These are phyloP conservation scores for Whalleya microplaca DNA, from an alignment of 2,329 filamentous ascomycete species.

Conservation along the genomic window DNA sequence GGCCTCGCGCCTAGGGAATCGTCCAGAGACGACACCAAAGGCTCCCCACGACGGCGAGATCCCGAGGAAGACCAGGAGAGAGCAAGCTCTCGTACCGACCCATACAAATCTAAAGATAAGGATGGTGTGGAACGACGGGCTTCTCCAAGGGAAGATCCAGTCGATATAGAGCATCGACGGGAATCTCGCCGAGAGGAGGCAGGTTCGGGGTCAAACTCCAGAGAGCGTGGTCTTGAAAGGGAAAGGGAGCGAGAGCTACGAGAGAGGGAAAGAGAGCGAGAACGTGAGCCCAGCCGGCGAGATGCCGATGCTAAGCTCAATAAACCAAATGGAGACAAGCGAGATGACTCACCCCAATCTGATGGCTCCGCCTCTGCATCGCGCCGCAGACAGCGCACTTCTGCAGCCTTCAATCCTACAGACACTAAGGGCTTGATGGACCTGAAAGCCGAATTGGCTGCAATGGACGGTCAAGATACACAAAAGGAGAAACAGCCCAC, in stretches of 20 bases:
- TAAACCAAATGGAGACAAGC: constrained; percentile 27
- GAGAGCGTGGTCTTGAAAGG: constrained; percentile 26
- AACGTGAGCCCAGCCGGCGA: constrained; percentile 39
- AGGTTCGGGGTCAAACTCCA: constrained; percentile 24
- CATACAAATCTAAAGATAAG: constrained; percentile 35
- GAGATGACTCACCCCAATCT: constrained; percentile 44
- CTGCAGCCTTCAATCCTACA: constrained; percentile 55
- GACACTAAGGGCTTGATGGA: constrained; percentile 54
- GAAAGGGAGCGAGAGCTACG: constrained; percentile 24
- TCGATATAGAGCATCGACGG: constrained; percentile 31
- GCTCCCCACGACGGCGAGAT: constrained; percentile 35
- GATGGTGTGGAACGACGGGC: constrained; percentile 28
- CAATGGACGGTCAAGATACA: constrained; percentile 42
- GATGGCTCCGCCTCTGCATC: constrained; percentile 45
- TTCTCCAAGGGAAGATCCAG: constrained; percentile 29
- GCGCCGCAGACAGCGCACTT: constrained; percentile 43
- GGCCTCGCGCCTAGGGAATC: constrained; percentile 48
- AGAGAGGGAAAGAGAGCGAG: constrained; percentile 26
- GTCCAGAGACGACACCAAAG: constrained; percentile 41
- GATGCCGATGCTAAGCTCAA: constrained; percentile 45
- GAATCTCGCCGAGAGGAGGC: constrained; percentile 29
- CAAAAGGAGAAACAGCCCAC: constrained; percentile 23
- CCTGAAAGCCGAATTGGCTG: constrained; percentile 54
- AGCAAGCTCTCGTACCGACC: constrained; percentile 32
- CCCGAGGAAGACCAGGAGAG: constrained; percentile 33